Percentiles rank a stretch among this genome's conserved stretches.
phyloP scores from a whole-genome alignment of 441 rosid genomes.

The Euphorbia schlechtendalii region DNA sequence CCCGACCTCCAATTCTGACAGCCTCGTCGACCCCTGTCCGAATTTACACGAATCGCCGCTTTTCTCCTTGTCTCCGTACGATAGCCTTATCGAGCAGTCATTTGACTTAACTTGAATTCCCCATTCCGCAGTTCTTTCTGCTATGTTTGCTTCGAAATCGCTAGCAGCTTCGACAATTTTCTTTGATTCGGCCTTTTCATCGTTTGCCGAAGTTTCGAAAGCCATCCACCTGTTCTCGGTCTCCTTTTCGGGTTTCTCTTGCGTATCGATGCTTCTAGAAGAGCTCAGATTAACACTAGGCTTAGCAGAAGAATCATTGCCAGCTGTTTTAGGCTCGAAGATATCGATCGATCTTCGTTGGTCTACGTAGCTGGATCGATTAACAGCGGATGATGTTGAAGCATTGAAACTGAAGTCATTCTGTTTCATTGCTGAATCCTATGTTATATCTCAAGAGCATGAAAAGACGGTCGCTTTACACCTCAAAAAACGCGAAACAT shows the following conservation, averaged over 20 bases:
- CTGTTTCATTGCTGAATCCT: not conserved
- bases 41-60: conserved; percentile 30
- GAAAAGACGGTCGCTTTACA: too few relatives aligned
- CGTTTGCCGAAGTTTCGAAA: too few relatives aligned
- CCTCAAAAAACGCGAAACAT: too few relatives aligned
- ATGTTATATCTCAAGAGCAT: too few relatives aligned
- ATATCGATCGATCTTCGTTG: conserved; percentile 30
- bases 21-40: conserved; percentile 35
- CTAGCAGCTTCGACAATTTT: too few relatives aligned
- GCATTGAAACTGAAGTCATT: not conserved
- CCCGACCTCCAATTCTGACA: conserved; percentile 61
- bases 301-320: conserved; percentile 18
- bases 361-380: conserved; percentile 5
- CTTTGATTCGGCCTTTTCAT: too few relatives aligned
- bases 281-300: conserved; percentile 1
- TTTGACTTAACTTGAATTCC: conserved; percentile 56
- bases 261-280: conserved; percentile 18
- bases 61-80: conserved; percentile 36
- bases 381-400: not conserved
- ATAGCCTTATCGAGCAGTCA: conserved; percentile 25
- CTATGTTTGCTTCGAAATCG: conserved; percentile 56
- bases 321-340: conserved; percentile 22
- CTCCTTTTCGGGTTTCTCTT: conserved; percentile 19
- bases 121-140: conserved; percentile 81
- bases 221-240: conserved; percentile 70